A percentile compares a stretch with the other conserved stretches of the same genome.
phyloP scores from a whole-genome alignment of 2,329 filamentous ascomycete species.

The Verticillium tricorpus region DNA sequence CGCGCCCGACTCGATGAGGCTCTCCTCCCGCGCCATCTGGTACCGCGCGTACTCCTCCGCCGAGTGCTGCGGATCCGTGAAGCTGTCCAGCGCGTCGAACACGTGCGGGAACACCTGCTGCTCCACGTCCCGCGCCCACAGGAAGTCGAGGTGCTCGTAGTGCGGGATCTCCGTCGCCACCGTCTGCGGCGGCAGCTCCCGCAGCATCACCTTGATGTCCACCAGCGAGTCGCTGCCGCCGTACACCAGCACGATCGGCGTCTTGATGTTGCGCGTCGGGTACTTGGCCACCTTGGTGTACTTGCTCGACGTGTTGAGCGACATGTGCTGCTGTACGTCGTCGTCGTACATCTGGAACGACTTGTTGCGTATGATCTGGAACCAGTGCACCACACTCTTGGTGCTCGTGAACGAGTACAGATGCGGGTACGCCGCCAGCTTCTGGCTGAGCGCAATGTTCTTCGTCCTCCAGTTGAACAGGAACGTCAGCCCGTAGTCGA shows the following conservation, averaged over 20 bases:
- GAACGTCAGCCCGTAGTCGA: slow-evolving; percentile 76
- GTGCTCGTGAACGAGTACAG: slow-evolving; percentile 95
- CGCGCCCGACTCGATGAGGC: slow-evolving; percentile 35
- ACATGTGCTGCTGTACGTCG: slow-evolving; percentile 75
- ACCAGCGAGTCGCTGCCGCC: slow-evolving; percentile 91
- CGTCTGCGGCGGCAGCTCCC: slow-evolving; percentile 79
- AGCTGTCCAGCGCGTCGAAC: slow-evolving; percentile 78
- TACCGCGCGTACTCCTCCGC: slow-evolving; percentile 59
- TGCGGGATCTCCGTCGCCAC: slow-evolving; percentile 82
- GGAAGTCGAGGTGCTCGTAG: slow-evolving; percentile 94
- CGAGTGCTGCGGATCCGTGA: slow-evolving; percentile 53
- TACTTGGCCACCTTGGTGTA: slow-evolving; percentile 97
- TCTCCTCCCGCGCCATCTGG: slow-evolving; percentile 44
- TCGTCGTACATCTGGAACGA: slow-evolving; percentile 99
- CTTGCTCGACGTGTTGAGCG: slow-evolving; percentile 65
- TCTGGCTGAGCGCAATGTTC: slow-evolving; percentile 84
- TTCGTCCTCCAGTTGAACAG: slow-evolving; percentile 84
- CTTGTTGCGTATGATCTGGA: slow-evolving; percentile 95
- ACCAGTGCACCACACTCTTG: slow-evolving; percentile 98
- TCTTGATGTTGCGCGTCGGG: slow-evolving; percentile 94
- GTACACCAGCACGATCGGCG: slow-evolving; percentile 88
- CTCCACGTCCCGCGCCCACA: slow-evolving; percentile 88
- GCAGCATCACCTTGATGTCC: slow-evolving; percentile 88
- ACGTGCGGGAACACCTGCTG: slow-evolving; percentile 85
- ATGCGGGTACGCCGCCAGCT: slow-evolving; percentile 92